phyloP scores from a whole-genome alignment of 177 flowering plant genomes.

The Vitis hybrid region DNA sequence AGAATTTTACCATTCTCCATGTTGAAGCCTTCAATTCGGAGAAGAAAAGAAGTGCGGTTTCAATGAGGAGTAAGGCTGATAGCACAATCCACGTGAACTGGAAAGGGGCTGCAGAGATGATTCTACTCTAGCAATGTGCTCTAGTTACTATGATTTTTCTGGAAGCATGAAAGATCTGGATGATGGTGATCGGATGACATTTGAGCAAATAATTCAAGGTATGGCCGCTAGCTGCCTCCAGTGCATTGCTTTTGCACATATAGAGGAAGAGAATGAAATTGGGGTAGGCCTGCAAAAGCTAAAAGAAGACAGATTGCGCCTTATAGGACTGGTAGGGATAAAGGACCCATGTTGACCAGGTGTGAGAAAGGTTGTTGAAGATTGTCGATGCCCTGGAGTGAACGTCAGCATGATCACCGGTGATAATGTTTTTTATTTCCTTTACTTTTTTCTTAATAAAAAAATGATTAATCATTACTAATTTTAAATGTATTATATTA shows the following conservation, averaged over 20 bases:
- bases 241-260: constrained; percentile 56
- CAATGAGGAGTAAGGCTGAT: constrained; percentile 29
- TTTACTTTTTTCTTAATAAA: no score
- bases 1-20: constrained; percentile 20
- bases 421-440: constrained; percentile 30
- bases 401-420: constrained; percentile 58
- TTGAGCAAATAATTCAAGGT: constrained; percentile 39
- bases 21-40: constrained; percentile 57
- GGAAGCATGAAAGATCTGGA: constrained; percentile 32
- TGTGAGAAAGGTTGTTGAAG: constrained; percentile 40
- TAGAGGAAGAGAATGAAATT: constrained; percentile 12
- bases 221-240: constrained; percentile 57
- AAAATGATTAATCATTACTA: no score
- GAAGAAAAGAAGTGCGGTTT: constrained; percentile 51
- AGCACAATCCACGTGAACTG: constrained; percentile 36
- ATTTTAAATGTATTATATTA: no score
- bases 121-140: constrained; percentile 42
- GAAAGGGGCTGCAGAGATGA: constrained; percentile 70
- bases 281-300: constrained; percentile 9
- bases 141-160: constrained; percentile 36
- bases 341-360: constrained; percentile 58
- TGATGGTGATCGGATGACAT: constrained; percentile 18
- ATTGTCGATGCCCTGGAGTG: constrained; percentile 45
- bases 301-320: constrained; percentile 24
- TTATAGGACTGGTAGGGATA: constrained; percentile 46